phyloP scores from a whole-genome alignment of 1,284 basidiomycete species.

The Naganishia sp. region DNA sequence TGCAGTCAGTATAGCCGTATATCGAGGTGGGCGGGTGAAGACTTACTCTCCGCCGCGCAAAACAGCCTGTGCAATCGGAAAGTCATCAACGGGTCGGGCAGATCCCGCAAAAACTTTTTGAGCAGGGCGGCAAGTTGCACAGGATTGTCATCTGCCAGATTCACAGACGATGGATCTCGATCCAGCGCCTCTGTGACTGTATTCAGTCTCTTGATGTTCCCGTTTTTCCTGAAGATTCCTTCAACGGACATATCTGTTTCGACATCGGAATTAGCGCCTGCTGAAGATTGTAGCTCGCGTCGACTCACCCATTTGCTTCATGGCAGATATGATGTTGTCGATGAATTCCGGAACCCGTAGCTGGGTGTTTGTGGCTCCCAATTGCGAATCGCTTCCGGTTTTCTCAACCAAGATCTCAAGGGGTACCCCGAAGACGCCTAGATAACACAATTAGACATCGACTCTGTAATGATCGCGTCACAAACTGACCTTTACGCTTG shows the following conservation, averaged over 20 bases:
- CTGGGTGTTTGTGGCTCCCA: conserved; percentile 81
- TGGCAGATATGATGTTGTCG: conserved; percentile 95
- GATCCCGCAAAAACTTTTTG: conserved; percentile 94
- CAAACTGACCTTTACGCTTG: conserved; percentile 79
- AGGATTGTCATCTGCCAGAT: conserved; percentile 90
- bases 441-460: conserved; percentile 11
- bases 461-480: conserved; percentile 8
- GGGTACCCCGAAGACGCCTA: conserved; percentile 86
- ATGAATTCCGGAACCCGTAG: conserved; percentile 94
- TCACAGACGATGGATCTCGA: conserved; percentile 84
- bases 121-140: conserved; percentile 95
- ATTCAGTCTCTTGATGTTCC: conserved; percentile 90
- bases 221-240: conserved; percentile 98
- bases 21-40: too few relatives aligned
- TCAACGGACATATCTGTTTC: conserved; percentile 91
- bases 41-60: conserved; percentile 82
- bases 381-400: conserved; percentile 88
- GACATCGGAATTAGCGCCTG: conserved; percentile 10
- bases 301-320: conserved; percentile 94
- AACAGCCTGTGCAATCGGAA: conserved; percentile 89
- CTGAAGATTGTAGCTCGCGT: not conserved
- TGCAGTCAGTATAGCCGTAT: not conserved
- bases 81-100: conserved; percentile 94
- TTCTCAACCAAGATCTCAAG: conserved; percentile 92
- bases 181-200: conserved; percentile 90